Evolutionary conservation across 1,284 basidiomycete genomes (phyloP).

Genomic region (Athelia sp.): DNA sequence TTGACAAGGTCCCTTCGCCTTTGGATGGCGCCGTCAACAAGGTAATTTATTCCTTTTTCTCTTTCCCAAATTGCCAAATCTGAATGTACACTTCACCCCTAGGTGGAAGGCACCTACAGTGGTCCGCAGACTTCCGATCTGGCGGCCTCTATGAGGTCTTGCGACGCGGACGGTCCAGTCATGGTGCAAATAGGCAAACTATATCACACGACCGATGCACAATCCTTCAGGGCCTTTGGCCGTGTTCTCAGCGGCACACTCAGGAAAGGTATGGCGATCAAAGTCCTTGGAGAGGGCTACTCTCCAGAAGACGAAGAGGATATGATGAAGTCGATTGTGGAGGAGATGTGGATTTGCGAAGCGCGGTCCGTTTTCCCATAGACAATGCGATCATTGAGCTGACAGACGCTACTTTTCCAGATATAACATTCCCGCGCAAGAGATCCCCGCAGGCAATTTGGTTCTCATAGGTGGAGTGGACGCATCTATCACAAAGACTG

Average conservation of each 20-base stretch:
- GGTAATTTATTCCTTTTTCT: conserved; percentile 34
- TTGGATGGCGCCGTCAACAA: conserved; percentile 66
- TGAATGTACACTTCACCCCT: conserved; percentile 1
- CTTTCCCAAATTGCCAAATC: too few relatives aligned
- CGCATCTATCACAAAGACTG: conserved; percentile 91
- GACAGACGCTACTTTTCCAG: conserved; percentile 36
- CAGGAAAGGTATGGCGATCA: conserved; percentile 77
- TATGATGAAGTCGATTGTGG: conserved; percentile 85
- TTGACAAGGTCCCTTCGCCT: conserved; percentile 86
- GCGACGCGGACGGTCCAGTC: conserved; percentile 82
- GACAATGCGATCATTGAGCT: too few relatives aligned
- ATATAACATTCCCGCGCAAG: conserved; percentile 86
- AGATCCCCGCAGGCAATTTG: conserved; percentile 89
- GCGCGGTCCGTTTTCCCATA: conserved; percentile 62
- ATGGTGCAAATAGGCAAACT: conserved; percentile 94
- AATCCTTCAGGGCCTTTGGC: conserved; percentile 94
- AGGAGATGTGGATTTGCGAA: conserved; percentile 88
- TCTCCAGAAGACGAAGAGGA: conserved; percentile 99
- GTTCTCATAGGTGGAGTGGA: conserved; percentile 93
- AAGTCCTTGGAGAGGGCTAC: conserved; percentile 97
- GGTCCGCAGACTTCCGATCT: conserved; percentile 81
- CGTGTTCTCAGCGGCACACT: conserved; percentile 92
- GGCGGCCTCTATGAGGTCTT: conserved; percentile 76
- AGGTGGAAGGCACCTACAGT: conserved; percentile 81
- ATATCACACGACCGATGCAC: conserved; percentile 93